Conservation (phyloP, 768 basidiomycete species). For the Amanita pseudoporphyria region DNA sequence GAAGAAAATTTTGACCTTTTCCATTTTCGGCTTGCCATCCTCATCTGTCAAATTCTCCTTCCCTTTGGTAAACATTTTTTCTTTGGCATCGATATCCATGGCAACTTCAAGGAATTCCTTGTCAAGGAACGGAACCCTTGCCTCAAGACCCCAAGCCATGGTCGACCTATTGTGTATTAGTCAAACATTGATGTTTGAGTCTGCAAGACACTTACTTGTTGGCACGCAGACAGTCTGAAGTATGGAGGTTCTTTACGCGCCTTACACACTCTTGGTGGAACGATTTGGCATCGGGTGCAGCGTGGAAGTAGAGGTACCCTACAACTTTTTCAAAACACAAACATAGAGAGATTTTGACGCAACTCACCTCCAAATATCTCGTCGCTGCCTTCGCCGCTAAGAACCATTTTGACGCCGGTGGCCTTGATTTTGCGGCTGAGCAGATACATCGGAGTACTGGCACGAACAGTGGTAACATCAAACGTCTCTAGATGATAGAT, state of each 20-base stretch:
- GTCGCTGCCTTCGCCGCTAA: slow-evolving; percentile 95
- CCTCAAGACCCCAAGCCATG: slow-evolving; percentile 99
- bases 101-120: slow-evolving; percentile 90
- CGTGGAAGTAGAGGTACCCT: slow-evolving; percentile 99
- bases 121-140: slow-evolving; percentile 98
- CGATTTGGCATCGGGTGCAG: slow-evolving; percentile 77
- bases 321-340: slow-evolving; percentile 5
- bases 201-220: slow-evolving; percentile 66
- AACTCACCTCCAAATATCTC: slow-evolving; percentile 87
- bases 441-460: slow-evolving; percentile 98
- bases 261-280: slow-evolving; percentile 95
- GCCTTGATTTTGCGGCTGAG: slow-evolving; percentile 98
- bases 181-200: neutral
- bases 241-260: slow-evolving; percentile 96
- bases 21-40: slow-evolving; percentile 89
- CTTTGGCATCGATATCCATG: slow-evolving; percentile 81
- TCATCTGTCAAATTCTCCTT: slow-evolving; percentile 58
- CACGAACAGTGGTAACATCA: slow-evolving; percentile 97
- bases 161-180: slow-evolving; percentile 56
- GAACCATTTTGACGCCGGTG: slow-evolving; percentile 99
- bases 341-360: neutral
- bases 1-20: slow-evolving; percentile 71
- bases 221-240: slow-evolving; percentile 92
- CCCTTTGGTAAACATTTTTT: slow-evolving; percentile 90
- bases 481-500: slow-evolving; percentile 98